Percentiles rank a stretch among this genome's conserved stretches.
Conservation (phyloP, 805 yeast species). For the Hanseniaspora valbyensis region DNA sequence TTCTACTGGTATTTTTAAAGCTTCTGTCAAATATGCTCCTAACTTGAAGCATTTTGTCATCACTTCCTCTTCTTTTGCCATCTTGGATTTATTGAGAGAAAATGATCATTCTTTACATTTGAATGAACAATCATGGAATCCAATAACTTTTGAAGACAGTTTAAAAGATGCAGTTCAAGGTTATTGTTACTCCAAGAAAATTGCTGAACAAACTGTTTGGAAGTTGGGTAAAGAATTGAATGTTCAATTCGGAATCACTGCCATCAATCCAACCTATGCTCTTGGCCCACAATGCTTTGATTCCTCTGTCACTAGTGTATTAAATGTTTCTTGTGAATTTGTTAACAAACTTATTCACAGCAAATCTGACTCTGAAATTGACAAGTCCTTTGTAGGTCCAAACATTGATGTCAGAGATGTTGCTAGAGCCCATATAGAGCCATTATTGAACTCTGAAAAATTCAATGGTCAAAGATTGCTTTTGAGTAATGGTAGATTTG, state of each 20-base stretch:
- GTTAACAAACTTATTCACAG: conserved; percentile 22
- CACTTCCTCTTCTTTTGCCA: conserved; percentile 50
- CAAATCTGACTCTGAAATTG: conserved; percentile 22
- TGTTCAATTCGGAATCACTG: conserved; percentile 29
- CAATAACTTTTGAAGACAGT: conserved; percentile 26
- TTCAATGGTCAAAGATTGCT: conserved; percentile 23
- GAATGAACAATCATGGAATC: conserved; percentile 33
- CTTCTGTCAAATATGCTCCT: conserved; percentile 35
- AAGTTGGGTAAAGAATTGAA: conserved; percentile 28
- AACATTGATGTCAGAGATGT: conserved; percentile 45
- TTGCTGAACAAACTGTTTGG: conserved; percentile 45
- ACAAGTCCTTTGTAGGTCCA: conserved; percentile 23
- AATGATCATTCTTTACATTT: not conserved
- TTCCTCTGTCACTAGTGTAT: conserved; percentile 23
- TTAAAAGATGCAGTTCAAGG: conserved; percentile 23
- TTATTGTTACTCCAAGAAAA: conserved; percentile 35
- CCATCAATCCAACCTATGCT: conserved; percentile 33
- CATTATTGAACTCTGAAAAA: conserved; percentile 17
- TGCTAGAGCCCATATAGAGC: conserved; percentile 37
- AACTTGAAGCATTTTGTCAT: conserved; percentile 40
- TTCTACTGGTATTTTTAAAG: conserved; percentile 38
- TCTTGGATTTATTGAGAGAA: conserved; percentile 21
- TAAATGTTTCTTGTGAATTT: conserved; percentile 35
- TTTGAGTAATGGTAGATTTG: conserved; percentile 2
- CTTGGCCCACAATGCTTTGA: conserved; percentile 39